phyloP scores from a whole-genome alignment of 768 basidiomycete species.

The Russula griseocarnosa region DNA sequence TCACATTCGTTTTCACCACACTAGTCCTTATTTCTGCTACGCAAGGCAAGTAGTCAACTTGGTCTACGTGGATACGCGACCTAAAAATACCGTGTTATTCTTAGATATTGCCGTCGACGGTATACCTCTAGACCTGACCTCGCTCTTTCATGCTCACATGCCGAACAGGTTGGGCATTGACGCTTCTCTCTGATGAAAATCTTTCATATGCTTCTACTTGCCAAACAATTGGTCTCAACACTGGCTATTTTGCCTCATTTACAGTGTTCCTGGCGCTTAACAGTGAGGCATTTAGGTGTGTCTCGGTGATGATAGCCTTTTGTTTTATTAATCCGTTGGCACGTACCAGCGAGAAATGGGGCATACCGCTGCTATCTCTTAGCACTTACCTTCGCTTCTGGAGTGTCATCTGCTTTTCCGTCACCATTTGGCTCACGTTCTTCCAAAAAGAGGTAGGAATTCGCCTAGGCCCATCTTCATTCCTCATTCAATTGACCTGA shows the following conservation, averaged over 20 bases:
- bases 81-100: constrained; percentile 24
- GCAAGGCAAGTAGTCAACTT: constrained; percentile 59
- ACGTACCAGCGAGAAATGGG: constrained; percentile 62
- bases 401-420: constrained; percentile 69
- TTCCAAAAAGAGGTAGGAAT: constrained; percentile 81
- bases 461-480: not conserved
- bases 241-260: constrained; percentile 92
- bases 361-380: constrained; percentile 66
- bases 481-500: not conserved
- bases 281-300: constrained; percentile 71
- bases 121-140: constrained; percentile 39
- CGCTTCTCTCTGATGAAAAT: constrained; percentile 86
- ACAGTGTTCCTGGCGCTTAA: constrained; percentile 98
- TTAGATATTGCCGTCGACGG: constrained; percentile 97
- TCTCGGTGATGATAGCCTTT: constrained; percentile 39
- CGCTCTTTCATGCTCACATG: constrained; percentile 37
- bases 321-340: not conserved
- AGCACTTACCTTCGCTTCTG: constrained; percentile 84
- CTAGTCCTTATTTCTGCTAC: constrained; percentile 96
- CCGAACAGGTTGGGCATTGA: constrained; percentile 67
- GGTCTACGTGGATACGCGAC: not conserved
- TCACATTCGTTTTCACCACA: constrained; percentile 82
- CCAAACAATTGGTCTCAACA: constrained; percentile 95
- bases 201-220: constrained; percentile 96
- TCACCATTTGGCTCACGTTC: constrained; percentile 85